Evolutionary conservation across 108 stramenopile genomes (phyloP), one percentile per base, ranked within the genome.

Genomic region (Fistulifera pelliculosa): DNA sequence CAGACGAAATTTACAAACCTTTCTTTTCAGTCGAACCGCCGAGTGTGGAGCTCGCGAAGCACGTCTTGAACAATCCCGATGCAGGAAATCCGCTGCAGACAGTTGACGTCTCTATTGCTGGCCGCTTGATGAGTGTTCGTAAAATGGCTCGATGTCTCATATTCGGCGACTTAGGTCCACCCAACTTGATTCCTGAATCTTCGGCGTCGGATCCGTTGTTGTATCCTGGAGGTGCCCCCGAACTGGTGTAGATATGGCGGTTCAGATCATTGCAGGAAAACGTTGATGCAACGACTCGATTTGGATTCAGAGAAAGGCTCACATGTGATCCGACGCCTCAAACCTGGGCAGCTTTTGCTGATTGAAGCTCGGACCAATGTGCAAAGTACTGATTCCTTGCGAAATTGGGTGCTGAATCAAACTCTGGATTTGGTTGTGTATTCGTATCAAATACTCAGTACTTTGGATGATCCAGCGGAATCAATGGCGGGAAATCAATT

Each of bases 131-230:
- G 1, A 52, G 54, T 1, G 73, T 74, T 16, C 64, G 73, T 35
- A 64, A 55, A 65, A 61, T 69, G 31, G 59, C 64, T 1, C 39
- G 45, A 16, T 59, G 55, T 23, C 40, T 68, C 16, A 64, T 69
- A 11, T 69, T 74, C 52, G 52, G 35, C 18, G 73, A 74, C 38
- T 58, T 74, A 18, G 64, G 63, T 18, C 73, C 73, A 12, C 73
- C 68, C n/a, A n/a, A n/a, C n/a, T n/a, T n/a, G n/a, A n/a, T n/a
- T n/a, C n/a, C n/a, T n/a, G n/a, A n/a, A n/a, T 14, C 22, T 43
- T 22, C 24, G 5, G 12, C 22, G 5, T n/a, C 5, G 22, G 4
- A 51, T 23, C 24, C 50, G 24, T 73, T n/a, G n/a, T n/a, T n/a
- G n/a, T n/a, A n/a, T n/a, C n/a, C n/a, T n/a, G 72, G 72, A 38